These are phyloP conservation scores for Phytophthora ohioensis DNA, from an alignment of 352 stramenopile species.

Conservation along the genomic window DNA sequence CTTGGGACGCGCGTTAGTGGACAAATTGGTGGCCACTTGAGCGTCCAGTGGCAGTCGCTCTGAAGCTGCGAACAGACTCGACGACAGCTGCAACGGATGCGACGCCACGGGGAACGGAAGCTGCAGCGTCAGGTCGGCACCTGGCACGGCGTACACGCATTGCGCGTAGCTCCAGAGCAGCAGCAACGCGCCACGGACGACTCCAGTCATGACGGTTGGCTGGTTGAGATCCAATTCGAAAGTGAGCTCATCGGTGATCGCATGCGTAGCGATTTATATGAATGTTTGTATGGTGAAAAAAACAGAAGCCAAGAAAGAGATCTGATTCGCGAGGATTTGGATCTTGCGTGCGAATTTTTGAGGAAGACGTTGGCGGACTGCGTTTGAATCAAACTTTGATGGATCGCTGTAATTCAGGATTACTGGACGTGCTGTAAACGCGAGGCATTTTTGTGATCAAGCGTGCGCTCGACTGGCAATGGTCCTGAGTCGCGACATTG, in stretches of 20 bases:
- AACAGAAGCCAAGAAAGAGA: slow-evolving; percentile 8
- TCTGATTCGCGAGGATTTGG: background rate
- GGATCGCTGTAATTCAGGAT: background rate
- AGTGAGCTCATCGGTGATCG: slow-evolving; percentile 14
- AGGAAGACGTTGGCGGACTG: background rate
- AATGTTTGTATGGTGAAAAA: slow-evolving; percentile 21
- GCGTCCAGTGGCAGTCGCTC: slow-evolving; percentile 44
- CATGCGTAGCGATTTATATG: slow-evolving; percentile 7
- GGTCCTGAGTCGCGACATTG: no score
- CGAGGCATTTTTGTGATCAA: background rate
- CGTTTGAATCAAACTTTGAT: background rate
- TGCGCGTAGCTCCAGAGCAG: slow-evolving; percentile 32
- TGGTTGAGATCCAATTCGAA: slow-evolving; percentile 22
- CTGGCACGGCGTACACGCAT: slow-evolving; percentile 14
- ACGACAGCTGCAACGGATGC: slow-evolving; percentile 62
- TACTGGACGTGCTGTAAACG: slow-evolving; percentile 6
- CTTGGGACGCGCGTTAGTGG: slow-evolving; percentile 2
- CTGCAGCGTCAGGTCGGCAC: slow-evolving; percentile 29
- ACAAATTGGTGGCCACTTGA: slow-evolving; percentile 23
- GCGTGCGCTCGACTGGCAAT: no score
- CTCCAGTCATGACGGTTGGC: slow-evolving; percentile 23
- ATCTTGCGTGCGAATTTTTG: no score
- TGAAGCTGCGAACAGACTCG: slow-evolving; percentile 58
- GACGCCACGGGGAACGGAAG: slow-evolving; percentile 64
- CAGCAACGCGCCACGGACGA: slow-evolving; percentile 4